Percentiles rank a stretch among this genome's conserved stretches.
phyloP scores from a whole-genome alignment of 345 rosid genomes.

The Murraya paniculata region DNA sequence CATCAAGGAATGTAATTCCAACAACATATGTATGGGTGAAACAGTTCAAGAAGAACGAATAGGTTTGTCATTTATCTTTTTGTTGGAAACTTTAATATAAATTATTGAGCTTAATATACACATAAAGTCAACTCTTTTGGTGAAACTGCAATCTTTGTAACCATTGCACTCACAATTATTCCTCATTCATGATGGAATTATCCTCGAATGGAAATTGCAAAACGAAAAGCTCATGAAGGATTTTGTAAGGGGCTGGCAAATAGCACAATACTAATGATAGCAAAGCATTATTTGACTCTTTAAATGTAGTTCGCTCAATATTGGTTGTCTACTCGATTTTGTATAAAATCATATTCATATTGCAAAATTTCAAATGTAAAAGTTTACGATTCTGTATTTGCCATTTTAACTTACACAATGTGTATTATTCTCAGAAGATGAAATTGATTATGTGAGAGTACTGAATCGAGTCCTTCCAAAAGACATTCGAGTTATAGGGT shows the following conservation, averaged over 20 bases:
- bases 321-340: neutral
- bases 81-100: slow-evolving; percentile 4
- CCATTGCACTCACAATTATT: neutral
- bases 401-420: slow-evolving; percentile 14
- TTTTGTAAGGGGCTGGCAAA: neutral
- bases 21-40: slow-evolving; percentile 20
- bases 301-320: neutral
- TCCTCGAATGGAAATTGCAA: neutral
- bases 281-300: neutral
- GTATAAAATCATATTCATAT: neutral
- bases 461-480: slow-evolving; percentile 87
- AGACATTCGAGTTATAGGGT: slow-evolving; percentile 83
- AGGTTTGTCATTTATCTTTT: slow-evolving; percentile 32
- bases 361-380: slow-evolving; percentile 10
- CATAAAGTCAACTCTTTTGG: neutral
- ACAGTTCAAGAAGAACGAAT: slow-evolving; percentile 27
- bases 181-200: neutral
- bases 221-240: neutral
- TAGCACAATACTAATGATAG: neutral
- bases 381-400: neutral
- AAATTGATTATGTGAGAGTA: slow-evolving; percentile 85
- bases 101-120: neutral
- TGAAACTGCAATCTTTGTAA: neutral
- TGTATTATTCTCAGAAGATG: slow-evolving; percentile 42
- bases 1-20: slow-evolving; percentile 37